Evolutionary conservation across 768 basidiomycete species (phyloP).

Genomic region (Saitozyma podzolica): DNA sequence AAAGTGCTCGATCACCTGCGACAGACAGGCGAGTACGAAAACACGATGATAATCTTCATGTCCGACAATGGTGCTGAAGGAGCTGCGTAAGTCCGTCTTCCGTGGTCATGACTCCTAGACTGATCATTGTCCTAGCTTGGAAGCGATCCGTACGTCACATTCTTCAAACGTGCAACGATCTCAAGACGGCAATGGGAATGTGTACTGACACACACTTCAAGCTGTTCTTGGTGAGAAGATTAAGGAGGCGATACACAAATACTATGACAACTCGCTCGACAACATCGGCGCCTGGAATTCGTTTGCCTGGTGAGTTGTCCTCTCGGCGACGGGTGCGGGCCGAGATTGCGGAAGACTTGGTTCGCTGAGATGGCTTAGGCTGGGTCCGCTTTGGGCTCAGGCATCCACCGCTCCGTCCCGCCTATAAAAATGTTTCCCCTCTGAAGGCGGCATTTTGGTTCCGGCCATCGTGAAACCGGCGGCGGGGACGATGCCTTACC

Average conservation of each 20-base stretch:
- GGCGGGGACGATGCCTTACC: background rate
- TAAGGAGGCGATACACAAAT: conserved; percentile 19
- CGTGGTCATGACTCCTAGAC: no score
- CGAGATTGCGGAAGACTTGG: no score
- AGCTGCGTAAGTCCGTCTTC: no score
- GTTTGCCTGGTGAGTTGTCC: conserved; percentile 12
- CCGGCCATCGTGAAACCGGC: conserved; percentile 42
- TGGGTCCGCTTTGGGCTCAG: conserved; percentile 37
- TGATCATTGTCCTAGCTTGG: no score
- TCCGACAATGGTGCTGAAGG: conserved; percentile 51
- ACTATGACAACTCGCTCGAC: conserved; percentile 37
- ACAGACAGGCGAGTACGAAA: conserved; percentile 38
- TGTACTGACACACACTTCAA: no score
- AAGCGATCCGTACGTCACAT: background rate
- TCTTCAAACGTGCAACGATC: background rate
- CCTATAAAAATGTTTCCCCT: conserved; percentile 35
- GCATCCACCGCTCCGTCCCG: conserved; percentile 45
- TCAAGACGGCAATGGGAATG: no score
- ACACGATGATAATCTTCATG: conserved; percentile 47
- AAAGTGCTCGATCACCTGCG: conserved; percentile 36
- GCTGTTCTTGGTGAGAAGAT: conserved; percentile 35
- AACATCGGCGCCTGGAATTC: conserved; percentile 45
- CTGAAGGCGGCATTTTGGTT: conserved; percentile 40
- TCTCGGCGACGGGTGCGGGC: no score
- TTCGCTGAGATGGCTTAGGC: conserved; percentile 18